These are phyloP conservation scores for Mesembryanthemum crystallinum DNA, from an alignment of 148 eudicot species.

Conservation along the genomic window DNA sequence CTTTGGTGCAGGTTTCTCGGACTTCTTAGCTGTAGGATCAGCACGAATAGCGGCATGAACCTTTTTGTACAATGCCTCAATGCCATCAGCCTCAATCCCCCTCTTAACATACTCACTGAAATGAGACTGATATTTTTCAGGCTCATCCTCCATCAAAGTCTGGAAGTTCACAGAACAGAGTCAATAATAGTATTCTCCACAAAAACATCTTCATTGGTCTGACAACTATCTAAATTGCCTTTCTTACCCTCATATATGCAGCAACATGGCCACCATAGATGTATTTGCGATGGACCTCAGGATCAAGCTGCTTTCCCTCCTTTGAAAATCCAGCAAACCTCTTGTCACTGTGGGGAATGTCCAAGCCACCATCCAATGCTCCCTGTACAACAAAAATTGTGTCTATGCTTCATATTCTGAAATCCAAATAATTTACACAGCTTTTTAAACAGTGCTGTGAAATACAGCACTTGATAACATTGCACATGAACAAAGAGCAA, in stretches of 20 bases:
- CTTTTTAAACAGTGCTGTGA: background rate
- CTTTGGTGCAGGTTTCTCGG: constrained; percentile 55
- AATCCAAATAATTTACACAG: background rate
- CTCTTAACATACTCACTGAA: constrained; percentile 60
- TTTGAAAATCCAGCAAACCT: constrained; percentile 74
- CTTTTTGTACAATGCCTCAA: constrained; percentile 71
- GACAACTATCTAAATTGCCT: background rate
- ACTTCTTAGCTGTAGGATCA: constrained; percentile 59
- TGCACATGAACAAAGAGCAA: too few relatives aligned
- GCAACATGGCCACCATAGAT: constrained; percentile 84
- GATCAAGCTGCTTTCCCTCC: constrained; percentile 66
- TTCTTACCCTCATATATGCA: constrained; percentile 60
- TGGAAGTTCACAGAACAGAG: constrained; percentile 5
- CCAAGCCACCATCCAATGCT: constrained; percentile 80
- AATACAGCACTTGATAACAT: background rate
- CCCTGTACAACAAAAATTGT: constrained; percentile 38
- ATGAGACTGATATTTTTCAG: constrained; percentile 80
- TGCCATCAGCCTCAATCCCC: constrained; percentile 53
- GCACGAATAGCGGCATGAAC: constrained; percentile 86
- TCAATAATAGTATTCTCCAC: background rate
- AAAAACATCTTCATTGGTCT: too few relatives aligned
- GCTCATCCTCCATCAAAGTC: constrained; percentile 78
- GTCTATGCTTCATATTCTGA: background rate
- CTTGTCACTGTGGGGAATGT: constrained; percentile 83
- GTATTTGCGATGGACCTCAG: constrained; percentile 72